Base-by-base conservation (phyloP, 305 asterid species). In the Petunia hybrid region DNA sequence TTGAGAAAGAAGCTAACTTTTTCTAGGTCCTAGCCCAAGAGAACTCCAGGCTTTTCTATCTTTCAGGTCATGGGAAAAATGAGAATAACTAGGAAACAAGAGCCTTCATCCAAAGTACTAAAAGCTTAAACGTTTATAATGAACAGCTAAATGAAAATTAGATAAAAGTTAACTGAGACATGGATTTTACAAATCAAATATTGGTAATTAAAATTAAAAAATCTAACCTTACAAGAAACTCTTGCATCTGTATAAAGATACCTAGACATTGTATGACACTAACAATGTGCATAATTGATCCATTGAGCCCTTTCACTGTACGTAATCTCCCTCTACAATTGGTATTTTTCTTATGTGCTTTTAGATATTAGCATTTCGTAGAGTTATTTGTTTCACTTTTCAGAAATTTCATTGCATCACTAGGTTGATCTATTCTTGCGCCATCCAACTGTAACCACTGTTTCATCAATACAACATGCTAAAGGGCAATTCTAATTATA, bases 171-270 rank as follows among this genome's bases (percentile, higher is more conserved):
- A 40, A 6, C 35, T 13, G 73, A 13, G 6, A 40, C 36, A 6
- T 40, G 36, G 73, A 66, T 2, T 12, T 40, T 0, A 0, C 35
- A 66, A 68, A 67, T 0, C 14, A 42, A 68, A 68, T 7, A 42
- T 67, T n/a, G 55, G 55, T 42, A 67, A 22, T 45, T 67, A 7
- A 67, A 67, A 40, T 67, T 41, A 53, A 67, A 41, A 67, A 36
- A 67, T 3, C 38, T 67, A 67, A 67, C 75, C 75, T 41, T n/a
- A n/a, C 75, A 67, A 67, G 75, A 41, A 67, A 41, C 75, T 67
- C 39, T 67, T n/a, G 55, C 55, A 67, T 67, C 39, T 1, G 14
- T 13, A 3, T 65, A 35, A 41, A n/a, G 31, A 57, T n/a, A 57
- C 14, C 62, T 14, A n/a, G 62, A 67, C 38, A 67, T 67, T n/a